These are phyloP conservation scores for Pseudogymnoascus sp. DNA, from an alignment of 2,329 filamentous ascomycete species.

Conservation along the genomic window DNA sequence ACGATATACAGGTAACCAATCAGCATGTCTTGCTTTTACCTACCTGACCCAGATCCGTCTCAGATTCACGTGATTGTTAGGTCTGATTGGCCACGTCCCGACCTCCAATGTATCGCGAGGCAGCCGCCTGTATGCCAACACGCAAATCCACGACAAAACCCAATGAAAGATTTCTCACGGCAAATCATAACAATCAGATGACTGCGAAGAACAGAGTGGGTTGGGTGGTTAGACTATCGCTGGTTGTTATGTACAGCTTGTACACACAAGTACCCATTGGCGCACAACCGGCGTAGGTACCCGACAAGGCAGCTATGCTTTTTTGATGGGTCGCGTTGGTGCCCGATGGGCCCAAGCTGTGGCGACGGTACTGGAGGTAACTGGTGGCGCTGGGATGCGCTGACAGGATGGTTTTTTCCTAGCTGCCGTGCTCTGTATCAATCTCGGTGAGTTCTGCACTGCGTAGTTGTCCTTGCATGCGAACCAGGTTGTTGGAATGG, in stretches of 20 bases:
- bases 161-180: not conserved
- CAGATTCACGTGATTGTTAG: not conserved
- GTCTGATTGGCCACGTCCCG: not conserved
- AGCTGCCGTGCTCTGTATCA: not conserved
- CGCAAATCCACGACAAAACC: not conserved
- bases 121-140: not conserved
- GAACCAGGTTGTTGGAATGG: not conserved
- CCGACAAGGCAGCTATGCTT: conserved; percentile 2
- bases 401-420: not conserved
- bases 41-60: not conserved
- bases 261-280: not conserved
- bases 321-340: not conserved
- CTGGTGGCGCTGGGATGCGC: not conserved
- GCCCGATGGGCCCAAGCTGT: not conserved
- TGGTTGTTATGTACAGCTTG: not conserved
- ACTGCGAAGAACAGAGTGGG: not conserved
- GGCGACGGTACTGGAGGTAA: not conserved
- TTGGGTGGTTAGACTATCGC: not conserved
- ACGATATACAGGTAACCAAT: not conserved
- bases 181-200: not conserved
- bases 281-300: not conserved
- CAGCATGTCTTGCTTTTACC: not conserved
- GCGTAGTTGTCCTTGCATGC: not conserved
- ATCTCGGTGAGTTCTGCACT: not conserved
- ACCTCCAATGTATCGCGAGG: not conserved